Base-by-base conservation (phyloP, 352 stramenopile genomes). In the Phytophthora sp. region DNA sequence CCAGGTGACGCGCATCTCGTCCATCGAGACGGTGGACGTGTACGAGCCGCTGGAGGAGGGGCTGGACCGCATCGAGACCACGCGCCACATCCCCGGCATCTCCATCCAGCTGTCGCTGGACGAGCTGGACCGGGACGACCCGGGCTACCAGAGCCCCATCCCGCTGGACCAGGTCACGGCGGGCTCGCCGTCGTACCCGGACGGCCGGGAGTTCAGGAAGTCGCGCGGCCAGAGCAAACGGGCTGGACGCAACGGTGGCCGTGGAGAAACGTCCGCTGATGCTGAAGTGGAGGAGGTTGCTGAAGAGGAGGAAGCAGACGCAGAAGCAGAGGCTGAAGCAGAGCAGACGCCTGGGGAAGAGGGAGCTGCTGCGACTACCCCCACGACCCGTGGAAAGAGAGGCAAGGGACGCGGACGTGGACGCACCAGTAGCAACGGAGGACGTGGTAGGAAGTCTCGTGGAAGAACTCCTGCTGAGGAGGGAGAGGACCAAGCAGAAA, bases 1-100 rank as follows among this genome's bases (percentile, higher is more conserved):
- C 61, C 83, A 92, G 62, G 60, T 94, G 53, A 93, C 85, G 55
- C 82, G 78, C 42, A 88, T 94, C 50, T 88, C 74, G 42, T 92
- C 84, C 20, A 82, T 94, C 32, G 84, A 94, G 64, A 91, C 82
- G 0, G 63, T 89, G 32, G 87, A 95, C 48, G 79, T 90, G 39
- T 95, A 94, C 43, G 87, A 95, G 61, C 87, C 87, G 26, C 67
- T 95, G 23, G 87, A 95, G 52, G 87, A 95, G 70, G 87, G 87
- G 23, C 71, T 95, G 17, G 87, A 95, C 48, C 74, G 80, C 46
- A 86, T 94, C 21, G 80, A 92, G 72, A 87, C 71, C 15, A 87
- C 74, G 51, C 82, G 83, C 31, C 71, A 87, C 37, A 88, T 94
- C 46, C 82, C 87, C 1, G 77, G 81, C 32, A 94, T 95, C 53